Evolutionary conservation across 1,139 yeast genomes (phyloP).

Genomic region (Trichomonascaceae sp.): DNA sequence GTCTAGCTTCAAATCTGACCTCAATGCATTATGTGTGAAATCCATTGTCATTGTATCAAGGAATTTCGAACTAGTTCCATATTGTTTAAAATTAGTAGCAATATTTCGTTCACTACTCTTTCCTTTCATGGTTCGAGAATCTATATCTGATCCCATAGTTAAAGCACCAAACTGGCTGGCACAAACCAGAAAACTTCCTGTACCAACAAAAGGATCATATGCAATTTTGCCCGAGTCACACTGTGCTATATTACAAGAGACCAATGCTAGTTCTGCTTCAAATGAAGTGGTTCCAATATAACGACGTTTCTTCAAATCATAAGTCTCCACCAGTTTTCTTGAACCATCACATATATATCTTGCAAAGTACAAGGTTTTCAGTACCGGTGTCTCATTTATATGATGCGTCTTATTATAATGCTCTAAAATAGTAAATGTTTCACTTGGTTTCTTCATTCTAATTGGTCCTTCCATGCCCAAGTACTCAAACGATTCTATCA

Average conservation of each 20-base stretch:
- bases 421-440: slow-evolving; percentile 66
- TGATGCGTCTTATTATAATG: slow-evolving; percentile 49
- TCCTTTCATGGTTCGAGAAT: slow-evolving; percentile 76
- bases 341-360: slow-evolving; percentile 62
- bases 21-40: slow-evolving; percentile 82
- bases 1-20: slow-evolving; percentile 59
- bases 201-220: slow-evolving; percentile 95
- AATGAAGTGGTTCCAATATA: slow-evolving; percentile 96
- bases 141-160: slow-evolving; percentile 86
- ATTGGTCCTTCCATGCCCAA: slow-evolving; percentile 73
- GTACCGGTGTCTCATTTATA: slow-evolving; percentile 47
- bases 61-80: slow-evolving; percentile 51
- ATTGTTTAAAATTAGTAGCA: slow-evolving; percentile 66
- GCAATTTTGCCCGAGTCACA: slow-evolving; percentile 58
- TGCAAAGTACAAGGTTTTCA: slow-evolving; percentile 66
- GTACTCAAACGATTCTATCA: slow-evolving; percentile 69
- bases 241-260: slow-evolving; percentile 82
- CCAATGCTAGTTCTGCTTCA: slow-evolving; percentile 70
- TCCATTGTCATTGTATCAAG: slow-evolving; percentile 87
- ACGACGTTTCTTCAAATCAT: slow-evolving; percentile 74
- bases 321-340: slow-evolving; percentile 66
- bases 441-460: slow-evolving; percentile 71
- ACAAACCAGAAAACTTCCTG: slow-evolving; percentile 90
- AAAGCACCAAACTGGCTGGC: slow-evolving; percentile 82
- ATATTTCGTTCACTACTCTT: slow-evolving; percentile 46